A percentile compares a stretch with the other conserved stretches of the same genome.
These are phyloP conservation scores for Lentinula sp. DNA, from an alignment of 768 basidiomycete genomes.

Conservation along the genomic window DNA sequence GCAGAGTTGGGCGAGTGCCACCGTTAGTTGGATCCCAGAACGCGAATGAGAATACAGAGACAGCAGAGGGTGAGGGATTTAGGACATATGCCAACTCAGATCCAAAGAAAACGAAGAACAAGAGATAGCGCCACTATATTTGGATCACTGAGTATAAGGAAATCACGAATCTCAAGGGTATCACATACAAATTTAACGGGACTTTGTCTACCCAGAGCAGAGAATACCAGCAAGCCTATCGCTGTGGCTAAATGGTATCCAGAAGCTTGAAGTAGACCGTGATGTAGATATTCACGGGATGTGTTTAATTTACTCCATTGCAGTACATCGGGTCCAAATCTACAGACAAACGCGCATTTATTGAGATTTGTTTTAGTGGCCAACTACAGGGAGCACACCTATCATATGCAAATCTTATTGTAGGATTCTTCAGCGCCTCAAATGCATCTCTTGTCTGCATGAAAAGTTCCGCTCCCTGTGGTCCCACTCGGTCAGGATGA, in stretches of 20 bases:
- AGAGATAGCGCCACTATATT: constrained; percentile 70
- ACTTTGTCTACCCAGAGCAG: constrained; percentile 53
- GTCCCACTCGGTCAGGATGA: constrained; percentile 72
- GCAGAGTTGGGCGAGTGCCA: constrained; percentile 20
- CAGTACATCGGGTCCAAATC: constrained; percentile 74
- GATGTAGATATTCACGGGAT: constrained; percentile 59
- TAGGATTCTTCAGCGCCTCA: constrained; percentile 74
- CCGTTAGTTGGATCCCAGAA: constrained; percentile 10
- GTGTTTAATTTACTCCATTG: constrained; percentile 59
- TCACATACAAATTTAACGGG: constrained; percentile 60
- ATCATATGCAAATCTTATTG: constrained; percentile 81
- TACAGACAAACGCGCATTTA: constrained; percentile 17
- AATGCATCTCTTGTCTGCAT: constrained; percentile 68
- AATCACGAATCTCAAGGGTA: not conserved
- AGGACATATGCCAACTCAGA: constrained; percentile 65
- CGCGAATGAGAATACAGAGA: constrained; percentile 12
- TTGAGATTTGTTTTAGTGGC: not conserved
- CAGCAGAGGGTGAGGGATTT: constrained; percentile 41
- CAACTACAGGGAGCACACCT: constrained; percentile 38
- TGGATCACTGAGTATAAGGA: not conserved
- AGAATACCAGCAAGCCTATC: constrained; percentile 53
- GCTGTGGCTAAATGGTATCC: constrained; percentile 65
- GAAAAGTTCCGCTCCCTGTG: constrained; percentile 56
- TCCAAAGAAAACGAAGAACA: constrained; percentile 57
- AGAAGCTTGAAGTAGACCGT: constrained; percentile 55